phyloP scores from a whole-genome alignment of 2,329 filamentous ascomycete species.

The Aplosporella prunicola region DNA sequence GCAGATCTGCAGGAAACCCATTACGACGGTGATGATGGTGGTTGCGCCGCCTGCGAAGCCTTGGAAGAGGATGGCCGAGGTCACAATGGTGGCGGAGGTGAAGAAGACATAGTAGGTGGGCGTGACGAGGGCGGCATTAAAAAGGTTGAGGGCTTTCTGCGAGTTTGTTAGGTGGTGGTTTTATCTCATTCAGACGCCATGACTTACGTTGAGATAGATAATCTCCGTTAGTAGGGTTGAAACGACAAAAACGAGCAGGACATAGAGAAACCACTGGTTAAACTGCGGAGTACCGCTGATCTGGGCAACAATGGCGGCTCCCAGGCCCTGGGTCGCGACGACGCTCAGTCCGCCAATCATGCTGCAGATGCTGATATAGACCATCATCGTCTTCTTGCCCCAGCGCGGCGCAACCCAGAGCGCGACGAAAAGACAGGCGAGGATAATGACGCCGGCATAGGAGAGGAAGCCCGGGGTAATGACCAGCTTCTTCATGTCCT shows the following conservation, averaged over 20 bases:
- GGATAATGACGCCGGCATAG: constrained; percentile 73
- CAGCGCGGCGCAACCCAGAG: constrained; percentile 78
- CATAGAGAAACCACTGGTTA: constrained; percentile 95
- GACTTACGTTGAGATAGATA: constrained; percentile 83
- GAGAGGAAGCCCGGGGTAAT: constrained; percentile 76
- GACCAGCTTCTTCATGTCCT: constrained; percentile 85
- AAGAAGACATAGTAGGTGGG: constrained; percentile 99
- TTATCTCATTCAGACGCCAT: too few species aligned
- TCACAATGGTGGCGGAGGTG: constrained; percentile 89
- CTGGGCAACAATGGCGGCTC: constrained; percentile 83
- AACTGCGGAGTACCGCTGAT: constrained; percentile 75
- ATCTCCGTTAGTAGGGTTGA: constrained; percentile 87
- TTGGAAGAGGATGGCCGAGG: constrained; percentile 82
- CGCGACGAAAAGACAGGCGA: constrained; percentile 62
- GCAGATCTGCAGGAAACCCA: constrained; percentile 92
- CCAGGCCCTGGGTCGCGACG: constrained; percentile 86
- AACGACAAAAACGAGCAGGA: constrained; percentile 83
- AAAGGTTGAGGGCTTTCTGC: constrained; percentile 96
- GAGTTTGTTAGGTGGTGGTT: constrained; percentile 23
- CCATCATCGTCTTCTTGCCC: constrained; percentile 94
- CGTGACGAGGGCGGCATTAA: constrained; percentile 92
- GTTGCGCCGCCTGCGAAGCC: constrained; percentile 82
- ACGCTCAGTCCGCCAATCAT: constrained; percentile 90
- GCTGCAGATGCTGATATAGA: constrained; percentile 94
- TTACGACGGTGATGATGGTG: constrained; percentile 78